phyloP scores from a whole-genome alignment of 257 asterid genomes.

The Fraxinus pennsylvanica region DNA sequence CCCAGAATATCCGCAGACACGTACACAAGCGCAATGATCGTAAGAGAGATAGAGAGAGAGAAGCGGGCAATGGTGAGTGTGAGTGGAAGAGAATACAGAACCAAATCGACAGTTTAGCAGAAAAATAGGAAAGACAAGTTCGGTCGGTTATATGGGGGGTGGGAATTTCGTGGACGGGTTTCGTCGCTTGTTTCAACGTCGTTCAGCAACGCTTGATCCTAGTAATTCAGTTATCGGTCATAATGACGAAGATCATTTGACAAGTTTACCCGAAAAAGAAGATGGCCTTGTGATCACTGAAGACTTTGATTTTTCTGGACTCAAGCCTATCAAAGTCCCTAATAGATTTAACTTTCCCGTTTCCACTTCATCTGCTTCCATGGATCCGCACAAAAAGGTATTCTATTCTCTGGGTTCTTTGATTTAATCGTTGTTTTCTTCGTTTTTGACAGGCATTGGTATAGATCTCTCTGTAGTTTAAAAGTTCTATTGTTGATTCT shows the following conservation, averaged over 20 bases:
- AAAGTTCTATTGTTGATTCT: background rate
- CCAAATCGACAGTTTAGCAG: conserved; percentile 32
- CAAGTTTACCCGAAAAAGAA: conserved; percentile 17
- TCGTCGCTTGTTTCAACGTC: conserved; percentile 84
- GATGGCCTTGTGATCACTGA: conserved; percentile 41
- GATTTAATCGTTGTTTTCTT: background rate
- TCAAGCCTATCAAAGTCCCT: conserved; percentile 64
- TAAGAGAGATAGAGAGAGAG: conserved; percentile 21
- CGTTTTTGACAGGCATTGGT: conserved; percentile 17
- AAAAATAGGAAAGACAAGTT: conserved; percentile 17
- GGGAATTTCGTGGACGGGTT: conserved; percentile 89
- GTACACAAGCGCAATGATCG: background rate
- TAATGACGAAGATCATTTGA: conserved; percentile 37
- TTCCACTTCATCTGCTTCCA: conserved; percentile 34
- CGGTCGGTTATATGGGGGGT: conserved; percentile 70
- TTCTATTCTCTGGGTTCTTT: background rate
- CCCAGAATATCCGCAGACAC: background rate
- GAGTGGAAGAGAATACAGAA: conserved; percentile 47
- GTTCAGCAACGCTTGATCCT: conserved; percentile 23
- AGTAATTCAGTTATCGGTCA: conserved; percentile 19
- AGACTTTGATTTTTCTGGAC: conserved; percentile 73
- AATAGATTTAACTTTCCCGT: conserved; percentile 51
- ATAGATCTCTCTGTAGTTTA: conserved; percentile 23
- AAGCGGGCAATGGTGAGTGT: conserved; percentile 37
- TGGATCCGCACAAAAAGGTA: conserved; percentile 86